phyloP scores from a whole-genome alignment of 2,329 filamentous ascomycete genomes.

The Penicillium sp. region DNA sequence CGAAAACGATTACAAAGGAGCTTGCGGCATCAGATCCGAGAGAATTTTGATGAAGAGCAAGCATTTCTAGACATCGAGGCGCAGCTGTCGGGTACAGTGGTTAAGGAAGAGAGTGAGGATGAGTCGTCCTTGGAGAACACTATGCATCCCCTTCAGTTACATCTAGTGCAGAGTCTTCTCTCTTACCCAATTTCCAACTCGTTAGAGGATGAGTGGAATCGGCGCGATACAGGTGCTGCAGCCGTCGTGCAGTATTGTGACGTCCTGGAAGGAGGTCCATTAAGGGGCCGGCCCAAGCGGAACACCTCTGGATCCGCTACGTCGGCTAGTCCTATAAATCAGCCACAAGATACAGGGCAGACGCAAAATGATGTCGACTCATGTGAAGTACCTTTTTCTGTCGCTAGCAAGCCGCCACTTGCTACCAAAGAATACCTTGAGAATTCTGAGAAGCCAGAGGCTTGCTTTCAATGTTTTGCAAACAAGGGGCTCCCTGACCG shows the following conservation, averaged over 20 bases:
- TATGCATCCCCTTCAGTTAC: slow-evolving; percentile 19
- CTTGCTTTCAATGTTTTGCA: slow-evolving; percentile 23
- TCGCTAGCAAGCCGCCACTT: slow-evolving; percentile 11
- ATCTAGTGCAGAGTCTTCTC: slow-evolving; percentile 23
- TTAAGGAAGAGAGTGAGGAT: slow-evolving; percentile 22
- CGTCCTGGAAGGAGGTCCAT: slow-evolving; percentile 26
- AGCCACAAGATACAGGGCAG: slow-evolving; percentile 4
- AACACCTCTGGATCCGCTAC: slow-evolving; percentile 9
- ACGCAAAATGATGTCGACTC: slow-evolving; percentile 6
- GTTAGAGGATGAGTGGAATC: slow-evolving; percentile 26
- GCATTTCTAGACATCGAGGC: slow-evolving; percentile 26
- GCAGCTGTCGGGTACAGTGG: slow-evolving; percentile 22
- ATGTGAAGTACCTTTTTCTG: slow-evolving; percentile 8
- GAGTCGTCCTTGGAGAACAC: slow-evolving; percentile 11
- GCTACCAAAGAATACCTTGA: slow-evolving; percentile 21
- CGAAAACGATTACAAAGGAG: slow-evolving; percentile 15
- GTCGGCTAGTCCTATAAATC: slow-evolving; percentile 9
- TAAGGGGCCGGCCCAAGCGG: slow-evolving; percentile 17
- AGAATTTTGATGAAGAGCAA: slow-evolving; percentile 29
- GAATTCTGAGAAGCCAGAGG: slow-evolving; percentile 17
- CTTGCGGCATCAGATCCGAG: slow-evolving; percentile 18
- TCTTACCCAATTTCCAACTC: slow-evolving; percentile 25
- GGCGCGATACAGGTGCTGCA: slow-evolving; percentile 19
- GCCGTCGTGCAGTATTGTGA: slow-evolving; percentile 23
- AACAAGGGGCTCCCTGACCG: slow-evolving; percentile 16